These are phyloP conservation scores for Coemansia sp. DNA, from an alignment of 192 early-diverging fungal species.

Conservation along the genomic window DNA sequence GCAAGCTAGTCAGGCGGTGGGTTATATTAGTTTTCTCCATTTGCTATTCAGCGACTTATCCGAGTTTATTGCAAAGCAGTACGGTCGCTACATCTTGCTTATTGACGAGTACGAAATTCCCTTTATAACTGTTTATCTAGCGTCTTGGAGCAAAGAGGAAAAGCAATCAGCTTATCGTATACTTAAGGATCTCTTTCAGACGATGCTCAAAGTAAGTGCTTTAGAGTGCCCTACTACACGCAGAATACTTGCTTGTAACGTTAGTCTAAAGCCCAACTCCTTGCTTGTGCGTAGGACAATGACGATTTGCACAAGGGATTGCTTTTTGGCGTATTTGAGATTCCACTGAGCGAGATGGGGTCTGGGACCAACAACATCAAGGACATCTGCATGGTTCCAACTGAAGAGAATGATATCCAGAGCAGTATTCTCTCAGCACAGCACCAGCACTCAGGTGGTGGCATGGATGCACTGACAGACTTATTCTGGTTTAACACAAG, in stretches of 20 bases:
- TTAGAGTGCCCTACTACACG: not conserved
- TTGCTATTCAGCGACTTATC: not conserved
- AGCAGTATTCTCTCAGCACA: constrained; percentile 18
- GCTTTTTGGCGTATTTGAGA: constrained; percentile 41
- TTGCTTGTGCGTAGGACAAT: constrained; percentile 12
- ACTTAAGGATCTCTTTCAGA: constrained; percentile 26
- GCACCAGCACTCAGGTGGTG: constrained; percentile 26
- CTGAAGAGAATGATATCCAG: constrained; percentile 32
- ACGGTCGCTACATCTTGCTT: constrained; percentile 32
- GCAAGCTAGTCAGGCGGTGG: too few species aligned
- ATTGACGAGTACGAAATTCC: constrained; percentile 49
- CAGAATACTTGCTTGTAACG: too few species aligned
- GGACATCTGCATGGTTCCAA: constrained; percentile 39
- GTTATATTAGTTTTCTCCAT: too few species aligned
- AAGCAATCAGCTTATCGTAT: constrained; percentile 11
- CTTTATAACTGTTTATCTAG: constrained; percentile 32
- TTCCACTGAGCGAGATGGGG: constrained; percentile 41
- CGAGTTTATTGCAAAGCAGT: not conserved
- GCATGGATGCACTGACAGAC: constrained; percentile 30
- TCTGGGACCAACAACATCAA: constrained; percentile 44
- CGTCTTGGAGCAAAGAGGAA: constrained; percentile 12
- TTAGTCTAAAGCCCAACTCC: too few species aligned
- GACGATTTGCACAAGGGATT: not conserved
- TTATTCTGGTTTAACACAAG: constrained; percentile 41
- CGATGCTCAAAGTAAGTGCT: constrained; percentile 35